Evolutionary conservation across 2,329 filamentous ascomycete genomes (phyloP).

Genomic region (Cercospora sojina): DNA sequence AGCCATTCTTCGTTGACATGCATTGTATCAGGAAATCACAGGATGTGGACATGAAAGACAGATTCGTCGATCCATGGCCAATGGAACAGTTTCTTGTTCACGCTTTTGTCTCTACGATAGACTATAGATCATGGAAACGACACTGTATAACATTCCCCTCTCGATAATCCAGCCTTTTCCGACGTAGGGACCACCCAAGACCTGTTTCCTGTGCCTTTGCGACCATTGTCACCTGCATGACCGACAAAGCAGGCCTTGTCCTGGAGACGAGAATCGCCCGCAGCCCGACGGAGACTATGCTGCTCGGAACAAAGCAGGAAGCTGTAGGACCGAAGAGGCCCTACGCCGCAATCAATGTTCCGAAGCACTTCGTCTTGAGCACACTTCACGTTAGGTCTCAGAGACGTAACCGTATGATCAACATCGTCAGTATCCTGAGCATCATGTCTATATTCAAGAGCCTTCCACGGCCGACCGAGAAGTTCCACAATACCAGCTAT

Average conservation of each 20-base stretch:
- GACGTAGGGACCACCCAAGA: background rate
- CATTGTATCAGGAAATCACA: background rate
- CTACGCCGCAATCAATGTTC: background rate
- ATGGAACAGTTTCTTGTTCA: background rate
- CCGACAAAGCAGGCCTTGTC: background rate
- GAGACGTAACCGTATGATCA: background rate
- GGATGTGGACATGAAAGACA: background rate
- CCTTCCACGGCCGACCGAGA: constrained; percentile 26
- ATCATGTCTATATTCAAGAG: constrained; percentile 14
- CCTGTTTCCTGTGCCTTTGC: background rate
- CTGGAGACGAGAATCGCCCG: background rate
- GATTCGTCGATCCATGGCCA: background rate
- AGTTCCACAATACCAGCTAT: constrained; percentile 28
- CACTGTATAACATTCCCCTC: background rate
- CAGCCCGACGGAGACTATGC: background rate
- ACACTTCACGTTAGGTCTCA: background rate
- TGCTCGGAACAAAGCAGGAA: background rate
- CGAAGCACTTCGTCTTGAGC: background rate
- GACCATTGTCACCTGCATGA: background rate
- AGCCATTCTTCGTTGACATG: background rate
- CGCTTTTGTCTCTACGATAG: background rate
- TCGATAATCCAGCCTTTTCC: background rate
- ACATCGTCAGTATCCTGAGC: background rate
- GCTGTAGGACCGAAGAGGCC: background rate
- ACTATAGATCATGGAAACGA: background rate